A percentile compares a stretch with the other conserved stretches of the same genome.
These are phyloP conservation scores for Naganishia sp. DNA, from an alignment of 1,284 basidiomycete species.

Conservation along the genomic window DNA sequence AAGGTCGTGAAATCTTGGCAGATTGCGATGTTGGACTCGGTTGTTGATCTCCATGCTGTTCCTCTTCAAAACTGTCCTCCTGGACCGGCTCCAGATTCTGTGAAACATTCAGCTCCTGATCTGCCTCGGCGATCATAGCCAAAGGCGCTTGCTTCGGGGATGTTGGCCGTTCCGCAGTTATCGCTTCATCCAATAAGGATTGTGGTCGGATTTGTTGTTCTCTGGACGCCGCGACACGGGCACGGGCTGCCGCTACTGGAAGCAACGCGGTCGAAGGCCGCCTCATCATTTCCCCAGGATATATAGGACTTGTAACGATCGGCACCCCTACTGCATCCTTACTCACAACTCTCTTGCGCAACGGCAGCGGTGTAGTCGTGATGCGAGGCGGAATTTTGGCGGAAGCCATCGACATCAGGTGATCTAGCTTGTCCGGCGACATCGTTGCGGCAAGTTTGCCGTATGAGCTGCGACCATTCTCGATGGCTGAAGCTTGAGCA, in stretches of 20 bases:
- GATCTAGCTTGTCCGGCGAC: conserved; percentile 1
- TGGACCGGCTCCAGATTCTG: not conserved
- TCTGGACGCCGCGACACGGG: conserved; percentile 11
- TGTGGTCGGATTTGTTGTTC: no score
- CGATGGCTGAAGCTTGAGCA: conserved; percentile 9
- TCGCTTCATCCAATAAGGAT: no score
- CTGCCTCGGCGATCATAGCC: not conserved
- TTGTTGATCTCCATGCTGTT: not conserved
- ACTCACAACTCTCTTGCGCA: conserved; percentile 11
- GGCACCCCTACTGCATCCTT: conserved; percentile 8
- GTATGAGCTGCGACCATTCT: conserved; percentile 4
- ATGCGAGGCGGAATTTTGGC: not conserved
- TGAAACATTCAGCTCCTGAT: not conserved
- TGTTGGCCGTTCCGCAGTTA: no score
- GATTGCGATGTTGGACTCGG: not conserved
- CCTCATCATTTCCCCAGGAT: conserved; percentile 14
- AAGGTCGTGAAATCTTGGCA: not conserved
- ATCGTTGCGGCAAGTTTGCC: not conserved
- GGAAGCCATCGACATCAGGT: conserved; percentile 2
- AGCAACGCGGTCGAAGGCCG: not conserved
- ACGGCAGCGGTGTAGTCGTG: not conserved
- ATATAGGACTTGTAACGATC: not conserved
- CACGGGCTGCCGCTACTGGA: conserved; percentile 13
- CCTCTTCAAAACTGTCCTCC: no score
- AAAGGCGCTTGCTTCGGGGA: not conserved